Base-by-base conservation (phyloP, 2,329 filamentous ascomycete genomes). In the Neofusicoccum sp. region DNA sequence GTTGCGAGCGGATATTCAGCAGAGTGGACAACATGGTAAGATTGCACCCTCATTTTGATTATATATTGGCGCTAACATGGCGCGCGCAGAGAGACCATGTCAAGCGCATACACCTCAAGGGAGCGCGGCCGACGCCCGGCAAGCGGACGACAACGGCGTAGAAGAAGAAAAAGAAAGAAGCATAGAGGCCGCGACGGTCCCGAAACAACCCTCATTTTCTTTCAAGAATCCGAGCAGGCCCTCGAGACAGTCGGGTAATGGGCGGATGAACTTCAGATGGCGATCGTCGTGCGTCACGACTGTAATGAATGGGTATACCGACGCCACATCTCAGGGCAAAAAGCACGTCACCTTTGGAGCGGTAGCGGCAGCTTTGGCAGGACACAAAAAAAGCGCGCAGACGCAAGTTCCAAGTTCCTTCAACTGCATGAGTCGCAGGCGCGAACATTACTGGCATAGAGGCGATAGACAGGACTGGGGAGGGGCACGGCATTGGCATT, bases 11-110 rank as follows among this genome's bases (percentile, higher is more conserved):
- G 52, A 77, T 87, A 2, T 87, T 88, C 70, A 86, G 83, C 71
- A 78, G 85, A 36, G 82, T 86, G 29, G 85, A 87, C 70, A 87
- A 87, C 66, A 87, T 87, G 85, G 80, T 83, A 73, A 70, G 78
- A 63, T 50, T 14, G 37, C 33, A 56, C 50, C 47, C 33, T 8
- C 49, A 48, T 43, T n/a, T 31, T 49, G 36, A 16, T 39, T 48
- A 44, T 7, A 31, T 47, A 29, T 7, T 36, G 29, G 12, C 12
- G 34, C 59, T 62, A 52, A 62, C 59, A 29, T 11, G 7, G 6
- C 14, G 22, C 22, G 14, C 28, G 37, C 65, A 77, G 75, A 71
- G 75, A 69, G 75, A 77, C 64, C 75, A 77, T 58, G 75, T 77
- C 22, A 77, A 77, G 64, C 70, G 75, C 44, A 77, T 77, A 68